A percentile compares a stretch with the other conserved stretches of the same genome.
Evolutionary conservation across 441 rosid genomes (phyloP).

Genomic region (Dalechampia spathulata): DNA sequence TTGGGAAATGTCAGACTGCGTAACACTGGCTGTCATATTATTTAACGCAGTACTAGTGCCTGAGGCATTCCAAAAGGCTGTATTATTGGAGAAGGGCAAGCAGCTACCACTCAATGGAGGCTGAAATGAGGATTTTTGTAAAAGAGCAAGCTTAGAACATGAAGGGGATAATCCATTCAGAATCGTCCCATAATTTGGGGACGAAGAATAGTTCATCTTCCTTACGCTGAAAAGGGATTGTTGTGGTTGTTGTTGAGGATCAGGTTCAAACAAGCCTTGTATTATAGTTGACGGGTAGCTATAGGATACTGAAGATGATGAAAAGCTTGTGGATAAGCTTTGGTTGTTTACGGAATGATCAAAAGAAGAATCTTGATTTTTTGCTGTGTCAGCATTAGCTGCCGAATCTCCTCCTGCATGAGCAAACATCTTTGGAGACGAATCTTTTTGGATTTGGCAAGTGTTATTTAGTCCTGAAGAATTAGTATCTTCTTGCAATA

Average conservation of each 20-base stretch:
- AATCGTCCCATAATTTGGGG: constrained; percentile 24
- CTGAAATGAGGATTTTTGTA: constrained; percentile 28
- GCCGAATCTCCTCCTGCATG: no score
- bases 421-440: constrained; percentile 39
- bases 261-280: constrained; percentile 41
- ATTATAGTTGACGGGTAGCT: no score
- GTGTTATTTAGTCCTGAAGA: no score
- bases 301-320: constrained; percentile 33
- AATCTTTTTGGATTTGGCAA: constrained; percentile 35
- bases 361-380: constrained; percentile 39
- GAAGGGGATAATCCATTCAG: constrained; percentile 29
- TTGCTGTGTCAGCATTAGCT: no score
- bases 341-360: no score
- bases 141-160: constrained; percentile 27
- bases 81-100: constrained; percentile 45
- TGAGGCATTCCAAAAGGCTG: constrained; percentile 45
- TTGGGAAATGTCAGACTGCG: constrained; percentile 22
- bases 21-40: constrained; percentile 22
- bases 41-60: constrained; percentile 17
- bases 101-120: constrained; percentile 24
- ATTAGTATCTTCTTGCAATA: constrained; percentile 41
- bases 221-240: constrained; percentile 35
- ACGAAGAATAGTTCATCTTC: constrained; percentile 26
- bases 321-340: constrained; percentile 15
- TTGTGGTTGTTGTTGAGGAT: constrained; percentile 30